phyloP scores from a whole-genome alignment of 1,139 yeast genomes.

The Insectozyma bohioensis region DNA sequence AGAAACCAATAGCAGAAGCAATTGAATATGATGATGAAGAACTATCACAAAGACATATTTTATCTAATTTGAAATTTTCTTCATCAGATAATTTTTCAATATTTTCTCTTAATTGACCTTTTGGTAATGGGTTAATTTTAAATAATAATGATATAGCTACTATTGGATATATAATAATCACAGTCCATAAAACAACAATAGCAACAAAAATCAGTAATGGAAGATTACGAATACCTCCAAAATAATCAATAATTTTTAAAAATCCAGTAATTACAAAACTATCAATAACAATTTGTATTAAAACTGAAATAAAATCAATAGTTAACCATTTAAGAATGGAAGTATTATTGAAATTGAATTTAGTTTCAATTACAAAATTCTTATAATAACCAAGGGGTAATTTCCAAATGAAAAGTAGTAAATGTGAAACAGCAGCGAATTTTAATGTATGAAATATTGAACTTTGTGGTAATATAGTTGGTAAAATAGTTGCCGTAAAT shows the following conservation, averaged over 20 bases:
- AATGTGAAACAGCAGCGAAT: constrained; percentile 48
- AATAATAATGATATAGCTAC: constrained; percentile 90
- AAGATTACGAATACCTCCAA: constrained; percentile 73
- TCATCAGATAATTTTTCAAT: constrained; percentile 75
- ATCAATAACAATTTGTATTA: constrained; percentile 58
- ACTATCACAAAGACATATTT: constrained; percentile 88
- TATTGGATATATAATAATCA: constrained; percentile 76
- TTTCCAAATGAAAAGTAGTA: constrained; percentile 50
- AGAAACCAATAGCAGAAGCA: constrained; percentile 96
- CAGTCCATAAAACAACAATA: constrained; percentile 76
- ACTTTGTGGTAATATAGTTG: constrained; percentile 56
- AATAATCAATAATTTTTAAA: constrained; percentile 75
- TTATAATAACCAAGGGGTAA: constrained; percentile 74
- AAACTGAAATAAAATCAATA: constrained; percentile 64
- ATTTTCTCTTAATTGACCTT: constrained; percentile 80
- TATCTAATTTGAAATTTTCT: constrained; percentile 81
- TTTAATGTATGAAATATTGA: constrained; percentile 66
- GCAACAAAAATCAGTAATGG: constrained; percentile 55
- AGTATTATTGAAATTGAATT: constrained; percentile 87
- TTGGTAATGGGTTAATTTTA: constrained; percentile 84
- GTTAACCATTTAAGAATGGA: constrained; percentile 69
- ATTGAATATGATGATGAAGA: constrained; percentile 94
- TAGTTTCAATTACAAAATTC: constrained; percentile 87
- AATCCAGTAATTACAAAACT: constrained; percentile 73
- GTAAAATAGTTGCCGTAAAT: constrained; percentile 44